A percentile compares a stretch with the other conserved stretches of the same genome.
phyloP scores from a whole-genome alignment of 257 asterid species.

The Ballota nigra region DNA sequence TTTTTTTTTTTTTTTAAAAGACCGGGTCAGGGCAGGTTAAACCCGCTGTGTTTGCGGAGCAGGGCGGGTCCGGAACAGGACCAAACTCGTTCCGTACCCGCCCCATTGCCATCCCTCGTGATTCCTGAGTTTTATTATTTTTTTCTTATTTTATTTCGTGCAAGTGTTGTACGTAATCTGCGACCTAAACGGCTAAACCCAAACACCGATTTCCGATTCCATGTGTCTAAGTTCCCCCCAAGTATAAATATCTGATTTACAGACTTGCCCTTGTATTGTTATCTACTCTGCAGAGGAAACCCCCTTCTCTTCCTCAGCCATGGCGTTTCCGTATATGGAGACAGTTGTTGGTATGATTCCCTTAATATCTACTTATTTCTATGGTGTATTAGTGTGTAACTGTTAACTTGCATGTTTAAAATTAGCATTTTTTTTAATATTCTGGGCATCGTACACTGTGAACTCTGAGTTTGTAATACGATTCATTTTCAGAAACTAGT shows the following conservation, averaged over 20 bases:
- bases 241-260: background rate
- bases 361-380: background rate
- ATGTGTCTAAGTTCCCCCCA: background rate
- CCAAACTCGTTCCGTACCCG: no score
- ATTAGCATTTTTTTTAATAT: background rate
- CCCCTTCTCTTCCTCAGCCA: constrained; percentile 31
- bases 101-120: no score
- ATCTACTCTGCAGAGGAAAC: constrained; percentile 7
- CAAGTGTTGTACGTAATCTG: background rate
- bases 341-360: constrained; percentile 63
- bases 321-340: constrained; percentile 94
- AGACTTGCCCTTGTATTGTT: background rate
- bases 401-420: background rate
- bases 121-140: no score
- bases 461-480: background rate
- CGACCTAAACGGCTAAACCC: background rate
- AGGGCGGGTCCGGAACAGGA: no score
- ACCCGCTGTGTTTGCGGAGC: no score
- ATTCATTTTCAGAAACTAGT: constrained; percentile 13
- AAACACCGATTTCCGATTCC: background rate
- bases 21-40: no score
- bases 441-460: background rate
- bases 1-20: no score
- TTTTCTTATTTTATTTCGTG: background rate
- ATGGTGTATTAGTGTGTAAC: background rate